Evolutionary conservation across 169 alveolate genomes (phyloP), one percentile per base, ranked within the genome.

Genomic region (Cryptosporidium meleagridis): DNA sequence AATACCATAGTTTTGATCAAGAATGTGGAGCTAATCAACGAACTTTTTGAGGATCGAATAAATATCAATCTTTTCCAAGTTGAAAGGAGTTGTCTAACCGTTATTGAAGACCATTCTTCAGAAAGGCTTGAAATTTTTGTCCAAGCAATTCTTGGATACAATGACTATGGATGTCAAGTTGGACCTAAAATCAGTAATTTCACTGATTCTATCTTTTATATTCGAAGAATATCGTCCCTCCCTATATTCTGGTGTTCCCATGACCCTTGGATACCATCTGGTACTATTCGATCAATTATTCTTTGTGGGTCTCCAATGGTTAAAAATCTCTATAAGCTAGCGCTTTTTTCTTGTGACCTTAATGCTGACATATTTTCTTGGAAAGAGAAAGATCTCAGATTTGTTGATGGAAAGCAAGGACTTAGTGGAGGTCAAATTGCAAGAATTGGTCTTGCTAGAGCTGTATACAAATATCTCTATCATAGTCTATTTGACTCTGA

Each of bases 191-290:
- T 62, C 23, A 59, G 41, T 31, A 65, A 80, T n/a, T 41, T 31
- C 29, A 62, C 35, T n/a, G 75, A 59, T 0, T 80, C 89, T 10
- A 73, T 73, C 14, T 73, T 73, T 23, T 73, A 73, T 14, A 73
- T 73, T 35, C 18, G 55, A 18, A 52, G 68, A 33, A 29, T 52
- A 31, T 53, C 70, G 18, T 39, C 55, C 16, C 31, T 73, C 16
- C 86, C 86, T 33, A 65, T 80, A 18, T 65, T 80, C 70, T 80
- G 89, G 89, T 80, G 89, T 45, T 41, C 89, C 12, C 59, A 65
- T 65, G 89, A 80, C 14, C 89, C 89, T 39, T 80, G 89, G 89
- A 80, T 80, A 41, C 89, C 89, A 14, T 80, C 80, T n/a, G 89
- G 89, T 29, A 80, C 89, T 9, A 80, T 80, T 23, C 16, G 68